These are phyloP conservation scores for Dendrobium chrysotoxum DNA, from an alignment of 106 monocot genomes.

Conservation along the genomic window DNA sequence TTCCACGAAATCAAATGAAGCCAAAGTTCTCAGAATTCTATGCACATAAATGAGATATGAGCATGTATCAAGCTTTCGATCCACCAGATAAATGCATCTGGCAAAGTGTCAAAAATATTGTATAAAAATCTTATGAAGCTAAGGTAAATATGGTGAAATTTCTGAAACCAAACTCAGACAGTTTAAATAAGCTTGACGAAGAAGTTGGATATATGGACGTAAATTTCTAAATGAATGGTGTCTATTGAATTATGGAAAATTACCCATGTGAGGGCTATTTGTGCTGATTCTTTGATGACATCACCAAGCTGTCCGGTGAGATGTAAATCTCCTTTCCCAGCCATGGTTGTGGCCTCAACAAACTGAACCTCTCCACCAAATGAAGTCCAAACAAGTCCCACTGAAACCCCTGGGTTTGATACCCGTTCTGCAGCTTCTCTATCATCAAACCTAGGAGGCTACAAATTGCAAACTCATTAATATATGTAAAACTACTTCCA, in stretches of 20 bases:
- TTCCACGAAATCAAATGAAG: too few species aligned
- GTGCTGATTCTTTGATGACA: slow-evolving; percentile 99
- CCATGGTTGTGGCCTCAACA: slow-evolving; percentile 91
- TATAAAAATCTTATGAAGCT: too few species aligned
- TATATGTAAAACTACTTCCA: background rate
- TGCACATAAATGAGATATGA: too few species aligned
- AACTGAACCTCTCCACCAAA: slow-evolving; percentile 98
- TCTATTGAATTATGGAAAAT: background rate
- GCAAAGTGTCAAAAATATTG: too few species aligned
- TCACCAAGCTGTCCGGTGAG: slow-evolving; percentile 99
- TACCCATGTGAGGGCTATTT: slow-evolving; percentile 99
- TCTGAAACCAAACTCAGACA: too few species aligned
- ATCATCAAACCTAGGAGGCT: slow-evolving; percentile 96
- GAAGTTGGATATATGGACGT: background rate
- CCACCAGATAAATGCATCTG: too few species aligned
- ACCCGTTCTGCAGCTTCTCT: slow-evolving; percentile 77
- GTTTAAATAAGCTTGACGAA: background rate
- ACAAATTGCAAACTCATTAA: slow-evolving; percentile 3
- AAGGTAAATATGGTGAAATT: too few species aligned
- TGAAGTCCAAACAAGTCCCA: slow-evolving; percentile 97
- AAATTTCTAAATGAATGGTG: background rate
- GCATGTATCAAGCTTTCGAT: too few species aligned
- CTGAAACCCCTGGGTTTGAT: slow-evolving; percentile 65
- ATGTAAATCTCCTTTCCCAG: slow-evolving; percentile 84
- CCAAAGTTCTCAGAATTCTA: too few species aligned